Conservation (phyloP, 257 asterid genomes). For the Marsdenia floribunda region DNA sequence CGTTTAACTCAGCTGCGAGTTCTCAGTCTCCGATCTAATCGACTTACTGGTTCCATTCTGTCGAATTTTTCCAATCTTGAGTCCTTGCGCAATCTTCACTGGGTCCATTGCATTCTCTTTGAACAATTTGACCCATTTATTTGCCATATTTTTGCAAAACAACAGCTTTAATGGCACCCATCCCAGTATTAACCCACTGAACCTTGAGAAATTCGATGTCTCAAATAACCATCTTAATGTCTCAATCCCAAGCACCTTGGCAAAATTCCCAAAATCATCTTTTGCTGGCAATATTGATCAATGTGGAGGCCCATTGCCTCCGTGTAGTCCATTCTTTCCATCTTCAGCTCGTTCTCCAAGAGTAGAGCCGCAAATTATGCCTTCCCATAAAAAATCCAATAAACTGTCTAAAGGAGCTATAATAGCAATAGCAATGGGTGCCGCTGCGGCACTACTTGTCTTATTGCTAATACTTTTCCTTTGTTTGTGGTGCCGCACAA, state of each 20-base stretch:
- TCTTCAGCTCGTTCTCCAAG: constrained; percentile 66
- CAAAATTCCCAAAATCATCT: constrained; percentile 52
- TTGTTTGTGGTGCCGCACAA: constrained; percentile 30
- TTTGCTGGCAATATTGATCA: constrained; percentile 62
- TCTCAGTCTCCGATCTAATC: constrained; percentile 82
- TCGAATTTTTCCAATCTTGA: constrained; percentile 59
- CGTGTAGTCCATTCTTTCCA: constrained; percentile 84
- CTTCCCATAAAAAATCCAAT: constrained; percentile 17
- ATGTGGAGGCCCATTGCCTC: constrained; percentile 78
- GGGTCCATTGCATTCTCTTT: constrained; percentile 77
- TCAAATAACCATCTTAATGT: constrained; percentile 75
- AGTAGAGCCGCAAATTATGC: constrained; percentile 7
- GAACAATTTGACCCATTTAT: constrained; percentile 60
- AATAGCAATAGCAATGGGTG: constrained; percentile 59
- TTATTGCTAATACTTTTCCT: constrained; percentile 44
- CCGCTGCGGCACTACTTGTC: constrained; percentile 35
- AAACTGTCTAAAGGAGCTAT: constrained; percentile 72
- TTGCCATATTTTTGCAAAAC: constrained; percentile 58
- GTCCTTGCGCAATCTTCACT: constrained; percentile 59
- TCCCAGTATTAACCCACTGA: constrained; percentile 61
- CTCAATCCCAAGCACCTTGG: constrained; percentile 63
- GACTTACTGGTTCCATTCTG: constrained; percentile 65
- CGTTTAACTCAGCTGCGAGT: constrained; percentile 65
- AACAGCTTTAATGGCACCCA: constrained; percentile 61
- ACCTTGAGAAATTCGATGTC: constrained; percentile 46